Base-by-base conservation (phyloP, 2,329 filamentous ascomycete species). In the Acrocalymma vagum region DNA sequence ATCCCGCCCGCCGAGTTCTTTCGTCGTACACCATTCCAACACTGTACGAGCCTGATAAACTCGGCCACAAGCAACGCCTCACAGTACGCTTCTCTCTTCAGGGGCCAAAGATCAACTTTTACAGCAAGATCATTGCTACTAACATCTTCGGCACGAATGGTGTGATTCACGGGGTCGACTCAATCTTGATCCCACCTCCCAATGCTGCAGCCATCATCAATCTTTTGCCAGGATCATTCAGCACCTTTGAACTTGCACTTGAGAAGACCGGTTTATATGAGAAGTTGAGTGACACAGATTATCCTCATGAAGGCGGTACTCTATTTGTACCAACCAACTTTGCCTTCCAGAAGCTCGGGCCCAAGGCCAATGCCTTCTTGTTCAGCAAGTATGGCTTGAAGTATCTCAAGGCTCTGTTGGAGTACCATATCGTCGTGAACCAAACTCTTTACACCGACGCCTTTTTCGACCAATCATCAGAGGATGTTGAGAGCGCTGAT, bases 361-460 rank as follows among this genome's bases (percentile, higher is more conserved):
- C 82, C 1, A 77, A 68, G 39, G 82, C 86, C 58, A 95, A 93
- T 62, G 88, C 85, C 15, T 96, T 95, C 78, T 77, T 96, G 4
- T 96, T 96, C 78, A 88, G 86, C 43, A 76, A 81, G 18, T 80
- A 78, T 36, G 92, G 92, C 2, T 75, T 80, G 50, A 85, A 85
- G 67, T 95, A 90, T 64, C 80, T 96, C 13, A 83, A 81, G 52
- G 89, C 89, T 0, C 74, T 96, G 29, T 76, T 95, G 11, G 77
- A 89, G 72, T 95, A 95, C 64, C 88, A 93, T 60, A 78, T 92
- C 32, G 86, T 87, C 1, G 79, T 84, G 27, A 83, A 88, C 59
- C 79, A 84, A 44, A 92, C 88, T 0, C 73, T 95, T 0, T 96
- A 96, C 76, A 89, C 86, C 5, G 92, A 96, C 62, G 87, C 85